Percentiles rank a stretch among this genome's conserved stretches.
These are phyloP conservation scores for Austropuccinia psidii DNA, from an alignment of 1,284 basidiomycete genomes.

Conservation along the genomic window DNA sequence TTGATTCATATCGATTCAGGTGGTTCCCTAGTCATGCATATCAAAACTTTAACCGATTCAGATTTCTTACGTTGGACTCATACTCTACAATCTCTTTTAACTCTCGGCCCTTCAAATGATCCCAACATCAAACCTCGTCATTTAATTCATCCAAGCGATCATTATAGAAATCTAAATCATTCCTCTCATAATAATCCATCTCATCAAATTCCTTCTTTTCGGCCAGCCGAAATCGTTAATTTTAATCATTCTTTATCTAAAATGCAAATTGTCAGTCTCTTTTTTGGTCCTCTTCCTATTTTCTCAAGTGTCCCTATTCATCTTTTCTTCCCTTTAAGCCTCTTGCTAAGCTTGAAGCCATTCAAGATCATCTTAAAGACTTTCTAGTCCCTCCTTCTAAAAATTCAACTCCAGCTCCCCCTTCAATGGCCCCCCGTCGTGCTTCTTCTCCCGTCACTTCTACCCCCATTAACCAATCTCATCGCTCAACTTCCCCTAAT, in stretches of 20 bases:
- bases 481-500: background rate
- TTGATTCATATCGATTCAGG: conserved; percentile 37
- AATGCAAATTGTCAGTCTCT: conserved; percentile 28
- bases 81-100: conserved; percentile 20
- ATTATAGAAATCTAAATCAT: background rate
- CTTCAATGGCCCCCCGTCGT: background rate
- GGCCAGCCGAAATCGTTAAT: conserved; percentile 20
- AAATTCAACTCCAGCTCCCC: background rate
- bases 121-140: conserved; percentile 4
- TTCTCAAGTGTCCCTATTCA: background rate
- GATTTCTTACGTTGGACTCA: conserved; percentile 31
- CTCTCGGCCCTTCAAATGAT: background rate
- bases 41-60: conserved; percentile 24
- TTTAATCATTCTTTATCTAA: conserved; percentile 25
- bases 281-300: background rate
- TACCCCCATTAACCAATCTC: background rate
- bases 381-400: background rate
- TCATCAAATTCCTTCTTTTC: background rate
- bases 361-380: conserved; percentile 18
- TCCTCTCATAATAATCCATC: background rate
- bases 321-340: background rate
- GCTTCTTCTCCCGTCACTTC: background rate
- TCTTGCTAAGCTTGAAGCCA: conserved; percentile 17
- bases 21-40: conserved; percentile 35
- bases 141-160: background rate